Evolutionary conservation across 2,329 filamentous ascomycete genomes (phyloP).

Genomic region (Endocalyx cinctus): DNA sequence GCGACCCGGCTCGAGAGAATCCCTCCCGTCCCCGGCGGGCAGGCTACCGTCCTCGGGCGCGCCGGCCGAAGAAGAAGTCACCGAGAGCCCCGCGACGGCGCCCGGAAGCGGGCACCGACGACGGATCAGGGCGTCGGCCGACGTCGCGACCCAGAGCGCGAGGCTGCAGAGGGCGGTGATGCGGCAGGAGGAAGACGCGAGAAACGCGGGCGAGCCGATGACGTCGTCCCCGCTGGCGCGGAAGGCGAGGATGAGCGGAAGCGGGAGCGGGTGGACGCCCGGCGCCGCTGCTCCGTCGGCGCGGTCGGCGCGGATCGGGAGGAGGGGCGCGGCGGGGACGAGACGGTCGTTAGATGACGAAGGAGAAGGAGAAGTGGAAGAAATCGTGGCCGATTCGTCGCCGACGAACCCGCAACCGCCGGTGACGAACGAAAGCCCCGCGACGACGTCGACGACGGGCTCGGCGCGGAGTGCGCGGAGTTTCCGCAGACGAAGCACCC

Average conservation of each 20-base stretch:
- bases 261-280: no score
- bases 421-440: no score
- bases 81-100: slow-evolving; percentile 49
- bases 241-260: slow-evolving; percentile 35
- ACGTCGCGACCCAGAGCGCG: slow-evolving; percentile 32
- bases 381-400: no score
- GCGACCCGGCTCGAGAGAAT: no score
- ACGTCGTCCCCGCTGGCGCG: slow-evolving; percentile 40
- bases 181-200: slow-evolving; percentile 24
- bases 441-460: slow-evolving; percentile 12
- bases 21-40: no score
- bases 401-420: no score
- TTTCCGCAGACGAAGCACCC: slow-evolving; percentile 14
- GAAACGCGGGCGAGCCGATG: slow-evolving; percentile 24
- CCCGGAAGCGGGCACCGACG: slow-evolving; percentile 52
- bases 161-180: slow-evolving; percentile 38
- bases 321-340: no score
- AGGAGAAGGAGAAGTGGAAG: no score
- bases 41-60: no score
- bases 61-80: slow-evolving; percentile 37
- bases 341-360: no score
- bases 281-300: slow-evolving; percentile 20
- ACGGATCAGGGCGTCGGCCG: slow-evolving; percentile 30
- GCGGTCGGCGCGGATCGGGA: slow-evolving; percentile 24
- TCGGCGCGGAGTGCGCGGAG: slow-evolving; percentile 21